These are phyloP conservation scores for Talaromyces verruculosus DNA, from an alignment of 2,329 filamentous ascomycete species.

Conservation along the genomic window DNA sequence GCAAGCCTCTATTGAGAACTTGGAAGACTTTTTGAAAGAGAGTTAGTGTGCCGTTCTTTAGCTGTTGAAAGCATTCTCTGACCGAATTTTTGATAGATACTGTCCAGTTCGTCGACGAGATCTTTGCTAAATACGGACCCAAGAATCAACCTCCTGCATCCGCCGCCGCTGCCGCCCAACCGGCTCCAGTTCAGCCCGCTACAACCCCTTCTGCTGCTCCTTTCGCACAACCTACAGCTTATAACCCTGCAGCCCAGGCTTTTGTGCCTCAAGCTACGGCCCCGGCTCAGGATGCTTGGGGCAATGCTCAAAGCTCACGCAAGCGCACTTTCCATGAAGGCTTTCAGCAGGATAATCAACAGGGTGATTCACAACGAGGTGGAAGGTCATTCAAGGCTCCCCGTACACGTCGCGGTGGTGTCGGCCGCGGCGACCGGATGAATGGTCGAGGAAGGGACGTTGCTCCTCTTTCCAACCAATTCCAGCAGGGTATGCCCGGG, in stretches of 20 bases:
- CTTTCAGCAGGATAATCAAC: conserved; percentile 48
- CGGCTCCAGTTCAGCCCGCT: conserved; percentile 24
- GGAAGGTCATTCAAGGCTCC: conserved; percentile 51
- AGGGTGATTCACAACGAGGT: conserved; percentile 40
- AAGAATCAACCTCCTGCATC: conserved; percentile 38
- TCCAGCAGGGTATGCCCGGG: conserved; percentile 32
- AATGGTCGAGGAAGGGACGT: conserved; percentile 30
- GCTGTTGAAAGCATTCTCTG: not conserved
- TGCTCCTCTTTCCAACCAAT: conserved; percentile 29
- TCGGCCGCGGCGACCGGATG: conserved; percentile 43
- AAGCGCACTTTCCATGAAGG: conserved; percentile 57
- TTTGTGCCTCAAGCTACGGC: conserved; percentile 25
- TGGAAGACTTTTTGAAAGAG: conserved; percentile 60
- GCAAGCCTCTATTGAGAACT: conserved; percentile 54
- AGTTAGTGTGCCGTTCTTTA: conserved; percentile 36
- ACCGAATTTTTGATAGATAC: conserved; percentile 44
- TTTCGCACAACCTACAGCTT: conserved; percentile 23
- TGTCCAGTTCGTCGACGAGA: conserved; percentile 55
- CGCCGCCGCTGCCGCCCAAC: conserved; percentile 5
- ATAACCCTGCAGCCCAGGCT: conserved; percentile 21
- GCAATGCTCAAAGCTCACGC: conserved; percentile 38
- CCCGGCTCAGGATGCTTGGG: conserved; percentile 25
- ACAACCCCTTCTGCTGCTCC: conserved; percentile 7
- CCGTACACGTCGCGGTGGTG: conserved; percentile 39
- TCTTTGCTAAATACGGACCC: conserved; percentile 53